Conservation (phyloP, 1,139 yeast species). For the Saccharomycopsis hybrid region DNA sequence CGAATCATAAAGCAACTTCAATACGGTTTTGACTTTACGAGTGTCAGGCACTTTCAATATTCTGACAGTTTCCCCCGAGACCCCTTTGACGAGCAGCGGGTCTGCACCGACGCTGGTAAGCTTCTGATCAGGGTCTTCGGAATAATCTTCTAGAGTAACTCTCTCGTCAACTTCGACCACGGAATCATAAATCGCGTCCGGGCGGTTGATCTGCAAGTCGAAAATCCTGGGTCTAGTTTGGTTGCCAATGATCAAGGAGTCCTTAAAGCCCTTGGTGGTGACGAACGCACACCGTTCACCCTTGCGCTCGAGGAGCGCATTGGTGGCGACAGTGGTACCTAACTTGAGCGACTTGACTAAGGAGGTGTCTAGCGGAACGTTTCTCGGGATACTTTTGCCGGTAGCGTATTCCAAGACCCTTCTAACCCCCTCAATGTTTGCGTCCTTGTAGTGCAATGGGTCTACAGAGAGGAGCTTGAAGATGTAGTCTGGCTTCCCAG, state of each 20-base stretch:
- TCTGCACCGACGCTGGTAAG: constrained; percentile 27
- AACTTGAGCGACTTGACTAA: constrained; percentile 54
- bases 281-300: constrained; percentile 60
- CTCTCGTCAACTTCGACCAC: constrained; percentile 70
- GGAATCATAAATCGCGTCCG: constrained; percentile 52
- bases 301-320: constrained; percentile 62
- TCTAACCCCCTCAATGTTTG: not conserved
- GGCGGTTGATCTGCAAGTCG: constrained; percentile 53
- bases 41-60: constrained; percentile 44
- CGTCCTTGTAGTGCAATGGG: constrained; percentile 66
- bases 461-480: constrained; percentile 79
- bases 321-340: constrained; percentile 82
- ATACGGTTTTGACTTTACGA: constrained; percentile 33
- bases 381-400: constrained; percentile 27
- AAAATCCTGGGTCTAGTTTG: constrained; percentile 70
- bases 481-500: constrained; percentile 41
- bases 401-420: not conserved
- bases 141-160: constrained; percentile 60
- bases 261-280: constrained; percentile 62
- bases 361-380: constrained; percentile 39
- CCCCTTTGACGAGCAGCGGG: constrained; percentile 38
- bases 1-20: constrained; percentile 31
- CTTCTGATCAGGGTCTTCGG: constrained; percentile 48
- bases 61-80: constrained; percentile 59
- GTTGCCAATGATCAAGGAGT: constrained; percentile 60